These are phyloP conservation scores for Nemophila menziesii DNA, from an alignment of 257 asterid species.

Conservation along the genomic window DNA sequence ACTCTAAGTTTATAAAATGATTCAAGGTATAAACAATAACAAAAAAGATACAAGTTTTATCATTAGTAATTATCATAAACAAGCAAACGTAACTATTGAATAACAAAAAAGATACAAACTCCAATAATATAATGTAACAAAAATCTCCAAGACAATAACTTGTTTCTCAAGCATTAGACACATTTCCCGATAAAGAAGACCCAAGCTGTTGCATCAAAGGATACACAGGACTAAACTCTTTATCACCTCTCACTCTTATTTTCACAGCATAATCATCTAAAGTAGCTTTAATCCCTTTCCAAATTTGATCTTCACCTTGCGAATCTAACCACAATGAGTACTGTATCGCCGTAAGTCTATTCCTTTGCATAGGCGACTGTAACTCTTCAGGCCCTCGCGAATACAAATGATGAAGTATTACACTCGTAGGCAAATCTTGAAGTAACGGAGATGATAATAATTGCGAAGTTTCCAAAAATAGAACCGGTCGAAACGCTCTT, in stretches of 20 bases:
- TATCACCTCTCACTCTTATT: constrained; percentile 70
- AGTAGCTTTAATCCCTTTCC: constrained; percentile 89
- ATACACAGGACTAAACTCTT: constrained; percentile 84
- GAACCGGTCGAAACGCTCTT: constrained; percentile 84
- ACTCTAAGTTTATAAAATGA: too few relatives aligned
- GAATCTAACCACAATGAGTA: constrained; percentile 95
- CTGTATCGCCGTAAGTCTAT: constrained; percentile 68
- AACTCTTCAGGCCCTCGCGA: constrained; percentile 87
- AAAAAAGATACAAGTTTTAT: too few relatives aligned
- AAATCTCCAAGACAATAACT: too few relatives aligned
- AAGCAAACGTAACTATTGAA: too few relatives aligned
- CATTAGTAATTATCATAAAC: too few relatives aligned
- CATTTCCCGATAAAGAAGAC: constrained; percentile 36
- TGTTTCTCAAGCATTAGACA: constrained; percentile 15
- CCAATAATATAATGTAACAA: too few relatives aligned
- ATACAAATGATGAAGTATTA: constrained; percentile 77
- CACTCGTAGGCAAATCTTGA: constrained; percentile 82
- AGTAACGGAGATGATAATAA: constrained; percentile 73
- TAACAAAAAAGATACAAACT: too few relatives aligned
- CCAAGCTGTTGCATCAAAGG: constrained; percentile 72
- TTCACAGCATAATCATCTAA: constrained; percentile 78
- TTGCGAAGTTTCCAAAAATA: constrained; percentile 85
- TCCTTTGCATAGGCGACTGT: constrained; percentile 83
- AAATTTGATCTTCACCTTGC: constrained; percentile 92
- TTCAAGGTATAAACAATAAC: too few relatives aligned